Conservation (phyloP, 2,329 filamentous ascomycete genomes). For the Epichloe typhina region DNA sequence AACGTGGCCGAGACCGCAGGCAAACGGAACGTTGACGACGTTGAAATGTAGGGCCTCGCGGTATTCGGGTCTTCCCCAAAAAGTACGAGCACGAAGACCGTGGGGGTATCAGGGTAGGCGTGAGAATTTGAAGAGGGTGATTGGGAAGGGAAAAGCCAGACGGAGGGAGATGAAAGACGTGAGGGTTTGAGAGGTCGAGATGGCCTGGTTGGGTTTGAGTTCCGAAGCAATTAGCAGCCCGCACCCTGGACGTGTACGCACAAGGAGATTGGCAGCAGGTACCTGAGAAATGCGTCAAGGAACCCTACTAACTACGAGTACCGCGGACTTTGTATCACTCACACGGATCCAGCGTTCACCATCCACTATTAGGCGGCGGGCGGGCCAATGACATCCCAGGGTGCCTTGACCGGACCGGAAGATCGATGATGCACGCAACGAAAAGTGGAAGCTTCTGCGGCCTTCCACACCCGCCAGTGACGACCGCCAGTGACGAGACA, state of each 20-base stretch:
- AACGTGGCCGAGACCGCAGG: conserved; percentile 10
- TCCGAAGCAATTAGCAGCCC: background rate
- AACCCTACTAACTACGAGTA: background rate
- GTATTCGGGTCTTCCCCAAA: background rate
- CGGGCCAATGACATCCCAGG: conserved; percentile 22
- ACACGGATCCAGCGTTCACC: conserved; percentile 1
- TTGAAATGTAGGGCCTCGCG: background rate
- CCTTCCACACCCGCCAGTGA: conserved; percentile 1
- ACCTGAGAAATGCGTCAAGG: background rate
- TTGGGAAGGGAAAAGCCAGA: background rate
- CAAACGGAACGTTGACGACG: background rate
- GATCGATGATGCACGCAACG: conserved; percentile 19
- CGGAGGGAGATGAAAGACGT: conserved; percentile 7
- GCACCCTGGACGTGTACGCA: background rate
- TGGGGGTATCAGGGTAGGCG: conserved; percentile 2
- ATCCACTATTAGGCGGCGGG: conserved; percentile 9
- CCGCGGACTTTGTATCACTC: conserved; percentile 3
- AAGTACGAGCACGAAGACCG: background rate
- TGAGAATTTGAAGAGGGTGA: conserved; percentile 6
- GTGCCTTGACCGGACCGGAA: conserved; percentile 21
- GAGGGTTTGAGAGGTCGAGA: conserved; percentile 13
- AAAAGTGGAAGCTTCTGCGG: conserved; percentile 7
- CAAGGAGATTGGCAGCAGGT: background rate
- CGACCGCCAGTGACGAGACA: background rate
- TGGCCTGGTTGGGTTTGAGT: conserved; percentile 8